A percentile compares a stretch with the other conserved stretches of the same genome.
Conservation (phyloP, 1,284 basidiomycete species). For the Clitocybe nebularis region DNA sequence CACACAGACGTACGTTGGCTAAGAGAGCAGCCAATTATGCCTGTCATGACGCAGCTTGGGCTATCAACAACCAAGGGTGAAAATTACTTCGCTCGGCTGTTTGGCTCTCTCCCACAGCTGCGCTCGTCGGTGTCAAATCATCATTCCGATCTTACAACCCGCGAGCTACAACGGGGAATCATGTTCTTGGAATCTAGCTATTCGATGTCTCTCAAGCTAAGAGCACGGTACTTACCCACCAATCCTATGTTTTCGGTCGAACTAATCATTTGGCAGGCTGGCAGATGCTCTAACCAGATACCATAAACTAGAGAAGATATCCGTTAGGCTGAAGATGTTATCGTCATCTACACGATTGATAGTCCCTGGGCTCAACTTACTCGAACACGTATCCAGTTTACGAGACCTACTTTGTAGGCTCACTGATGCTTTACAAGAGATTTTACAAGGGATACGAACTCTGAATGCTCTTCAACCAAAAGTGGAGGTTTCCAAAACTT, state of each 20-base stretch:
- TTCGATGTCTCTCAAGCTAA: slow-evolving; percentile 53
- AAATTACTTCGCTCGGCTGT: slow-evolving; percentile 70
- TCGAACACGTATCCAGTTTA: slow-evolving; percentile 20
- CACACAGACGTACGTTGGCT: slow-evolving; percentile 69
- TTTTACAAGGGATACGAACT: slow-evolving; percentile 28
- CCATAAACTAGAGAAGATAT: slow-evolving; percentile 21
- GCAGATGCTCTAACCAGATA: slow-evolving; percentile 25
- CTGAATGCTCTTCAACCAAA: slow-evolving; percentile 31
- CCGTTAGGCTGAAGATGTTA: slow-evolving; percentile 27
- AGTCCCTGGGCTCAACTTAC: slow-evolving; percentile 24
- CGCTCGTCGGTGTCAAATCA: slow-evolving; percentile 67
- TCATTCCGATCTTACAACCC: slow-evolving; percentile 78
- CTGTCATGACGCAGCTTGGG: slow-evolving; percentile 15
- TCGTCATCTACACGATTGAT: slow-evolving; percentile 21
- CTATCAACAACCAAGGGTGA: slow-evolving; percentile 44
- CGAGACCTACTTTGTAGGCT: slow-evolving; percentile 31
- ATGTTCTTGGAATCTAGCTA: slow-evolving; percentile 80
- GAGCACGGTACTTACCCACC: slow-evolving; percentile 37
- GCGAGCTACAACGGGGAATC: slow-evolving; percentile 81
- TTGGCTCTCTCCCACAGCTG: slow-evolving; percentile 66
- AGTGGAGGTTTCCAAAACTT: slow-evolving; percentile 18
- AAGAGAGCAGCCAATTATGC: slow-evolving; percentile 53
- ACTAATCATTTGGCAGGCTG: slow-evolving; percentile 31
- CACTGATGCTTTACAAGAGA: slow-evolving; percentile 38
- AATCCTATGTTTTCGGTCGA: slow-evolving; percentile 1